Percentiles rank a stretch among this genome's conserved stretches.
phyloP scores from a whole-genome alignment of 164 flowering plant species.

The Amborella trichopoda region DNA sequence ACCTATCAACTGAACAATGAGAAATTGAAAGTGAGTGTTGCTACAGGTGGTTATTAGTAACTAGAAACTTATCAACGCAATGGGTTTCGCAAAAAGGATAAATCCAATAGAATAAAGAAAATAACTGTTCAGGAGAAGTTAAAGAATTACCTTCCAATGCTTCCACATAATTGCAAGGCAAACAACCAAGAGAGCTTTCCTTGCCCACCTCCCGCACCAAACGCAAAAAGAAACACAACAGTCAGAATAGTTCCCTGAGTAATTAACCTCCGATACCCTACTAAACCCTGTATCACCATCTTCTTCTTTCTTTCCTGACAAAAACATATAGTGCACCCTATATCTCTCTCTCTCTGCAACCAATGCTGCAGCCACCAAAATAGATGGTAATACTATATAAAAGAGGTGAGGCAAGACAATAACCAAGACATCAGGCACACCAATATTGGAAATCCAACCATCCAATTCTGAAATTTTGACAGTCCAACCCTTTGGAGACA shows the following conservation, averaged over 20 bases:
- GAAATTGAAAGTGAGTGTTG: not conserved
- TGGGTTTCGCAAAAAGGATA: not conserved
- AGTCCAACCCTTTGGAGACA: slow-evolving; percentile 86
- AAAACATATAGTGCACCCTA: slow-evolving; percentile 25
- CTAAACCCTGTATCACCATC: slow-evolving; percentile 30
- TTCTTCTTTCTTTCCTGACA: slow-evolving; percentile 59
- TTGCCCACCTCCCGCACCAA: slow-evolving; percentile 31
- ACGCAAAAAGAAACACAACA: slow-evolving; percentile 1
- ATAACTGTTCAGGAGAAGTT: not conserved
- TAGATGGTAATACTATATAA: slow-evolving; percentile 53
- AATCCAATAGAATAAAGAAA: not conserved
- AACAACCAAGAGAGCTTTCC: slow-evolving; percentile 39
- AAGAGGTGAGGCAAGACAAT: slow-evolving; percentile 65
- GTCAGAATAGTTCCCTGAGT: not conserved
- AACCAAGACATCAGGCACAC: slow-evolving; percentile 88
- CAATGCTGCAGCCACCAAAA: slow-evolving; percentile 34
- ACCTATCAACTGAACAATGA: not conserved
- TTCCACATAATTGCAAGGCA: slow-evolving; percentile 47
- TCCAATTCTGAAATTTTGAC: slow-evolving; percentile 12
- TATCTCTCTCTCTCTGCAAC: slow-evolving; percentile 49
- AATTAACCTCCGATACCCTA: slow-evolving; percentile 3
- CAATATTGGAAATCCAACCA: slow-evolving; percentile 28
- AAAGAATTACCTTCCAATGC: slow-evolving; percentile 53
- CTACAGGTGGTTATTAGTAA: not conserved
- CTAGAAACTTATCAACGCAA: not conserved